Evolutionary conservation across 1,284 basidiomycete genomes (phyloP), one percentile per base, ranked within the genome.

Genomic region (Neolentinus lepideus): DNA sequence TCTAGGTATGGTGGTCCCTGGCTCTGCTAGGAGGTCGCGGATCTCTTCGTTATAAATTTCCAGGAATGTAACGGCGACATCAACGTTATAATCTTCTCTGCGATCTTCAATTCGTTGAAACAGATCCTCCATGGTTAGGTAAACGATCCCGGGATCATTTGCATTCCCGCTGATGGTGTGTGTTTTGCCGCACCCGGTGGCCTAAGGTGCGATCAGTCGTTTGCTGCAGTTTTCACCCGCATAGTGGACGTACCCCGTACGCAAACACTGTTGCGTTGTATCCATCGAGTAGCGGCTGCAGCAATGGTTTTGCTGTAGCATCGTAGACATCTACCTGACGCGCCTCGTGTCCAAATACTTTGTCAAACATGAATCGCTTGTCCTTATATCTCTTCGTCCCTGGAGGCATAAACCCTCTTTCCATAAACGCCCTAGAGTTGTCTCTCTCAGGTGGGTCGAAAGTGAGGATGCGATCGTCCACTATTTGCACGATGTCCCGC

Each of bases 1-100:
- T 56, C 87, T 81, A 51, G 88, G 84, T 21, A 72, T 71, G 26
- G 81, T 75, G 24, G 78, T 75, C n/a, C 83, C 80, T 12, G 85
- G 74, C 59, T 94, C 91, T 1, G 85, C 73, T 46, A 98, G 84
- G 19, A 98, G 84, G 70, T 98, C 95, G n/a, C 92, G 89, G 61
- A 98, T 98, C 66, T 93, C 92, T 71, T 98, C 95, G 68, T 98
- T 98, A 77, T 98, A 98, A 54, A 98, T 96, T 70, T 98, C 95
- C 57, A 98, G 84, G 72, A 97, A 97, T 2, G 93, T 94, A 56
- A 98, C 90, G 63, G 85, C 79, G 52, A 98, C 89, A 63, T 94
- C 88, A 38, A 88, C 85, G 54, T 85, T 85, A 78, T 85, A 85
- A 33, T 95, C 88, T 54, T 90, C 89, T 64, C 77, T 81, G 57